Evolutionary conservation across 2,329 filamentous ascomycete species (phyloP).

Genomic region (Scolecobasidium constrictum): DNA sequence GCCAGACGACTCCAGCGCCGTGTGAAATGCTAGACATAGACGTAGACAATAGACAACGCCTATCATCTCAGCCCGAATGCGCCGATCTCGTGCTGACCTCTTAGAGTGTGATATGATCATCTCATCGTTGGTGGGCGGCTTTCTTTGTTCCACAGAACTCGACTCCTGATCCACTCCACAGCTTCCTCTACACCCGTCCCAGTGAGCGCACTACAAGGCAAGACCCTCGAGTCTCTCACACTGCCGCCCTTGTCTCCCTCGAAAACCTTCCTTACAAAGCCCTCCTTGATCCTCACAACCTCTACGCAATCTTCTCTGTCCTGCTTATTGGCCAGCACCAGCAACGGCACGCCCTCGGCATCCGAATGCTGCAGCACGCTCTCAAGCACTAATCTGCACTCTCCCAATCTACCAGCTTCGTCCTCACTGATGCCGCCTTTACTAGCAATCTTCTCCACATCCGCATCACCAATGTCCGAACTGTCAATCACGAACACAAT

Average conservation of each 20-base stretch:
- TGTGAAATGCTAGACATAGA: no score
- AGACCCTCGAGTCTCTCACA: slow-evolving; percentile 79
- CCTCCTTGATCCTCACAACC: slow-evolving; percentile 95
- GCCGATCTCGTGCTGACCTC: no score
- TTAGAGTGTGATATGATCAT: no score
- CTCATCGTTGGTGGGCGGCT: slow-evolving; percentile 85
- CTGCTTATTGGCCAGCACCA: slow-evolving; percentile 95
- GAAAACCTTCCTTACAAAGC: slow-evolving; percentile 87
- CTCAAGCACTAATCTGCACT: slow-evolving; percentile 83
- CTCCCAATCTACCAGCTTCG: slow-evolving; percentile 55
- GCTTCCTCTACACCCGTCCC: slow-evolving; percentile 79
- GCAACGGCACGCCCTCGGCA: slow-evolving; percentile 79
- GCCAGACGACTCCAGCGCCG: no score
- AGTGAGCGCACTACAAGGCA: slow-evolving; percentile 85
- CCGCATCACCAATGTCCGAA: slow-evolving; percentile 80
- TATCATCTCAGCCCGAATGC: no score
- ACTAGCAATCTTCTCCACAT: slow-evolving; percentile 37
- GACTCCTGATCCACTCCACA: slow-evolving; percentile 88
- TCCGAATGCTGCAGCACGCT: slow-evolving; percentile 80
- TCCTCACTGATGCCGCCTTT: no score
- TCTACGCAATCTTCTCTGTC: slow-evolving; percentile 96
- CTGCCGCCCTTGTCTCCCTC: slow-evolving; percentile 82
- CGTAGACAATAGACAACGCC: no score
- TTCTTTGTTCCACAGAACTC: slow-evolving; percentile 96
- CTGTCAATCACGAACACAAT: slow-evolving; percentile 98